Conservation (phyloP, 176 grass and related monocot genomes). For the Coix lacrymajobi region DNA sequence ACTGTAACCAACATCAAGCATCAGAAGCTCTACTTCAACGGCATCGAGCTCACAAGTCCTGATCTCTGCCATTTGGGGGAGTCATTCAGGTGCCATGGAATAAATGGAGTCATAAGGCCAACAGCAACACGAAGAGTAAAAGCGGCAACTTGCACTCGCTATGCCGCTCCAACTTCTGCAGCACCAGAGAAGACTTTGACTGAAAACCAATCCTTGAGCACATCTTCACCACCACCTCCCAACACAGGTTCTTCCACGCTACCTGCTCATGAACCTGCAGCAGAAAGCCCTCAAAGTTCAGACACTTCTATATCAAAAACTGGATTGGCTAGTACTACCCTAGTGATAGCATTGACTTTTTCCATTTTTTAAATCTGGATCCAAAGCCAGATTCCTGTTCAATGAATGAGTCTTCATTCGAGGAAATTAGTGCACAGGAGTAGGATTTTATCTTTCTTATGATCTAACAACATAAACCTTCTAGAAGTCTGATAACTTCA, state of each 20-base stretch:
- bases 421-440: background rate
- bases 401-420: constrained; percentile 19
- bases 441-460: constrained; percentile 3
- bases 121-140: constrained; percentile 8
- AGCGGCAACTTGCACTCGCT: background rate
- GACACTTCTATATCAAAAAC: background rate
- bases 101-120: constrained; percentile 41
- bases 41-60: constrained; percentile 32
- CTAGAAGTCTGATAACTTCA: background rate
- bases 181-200: constrained; percentile 6
- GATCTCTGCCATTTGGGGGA: constrained; percentile 33
- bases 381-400: constrained; percentile 10
- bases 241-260: constrained; percentile 17
- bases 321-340: constrained; percentile 24
- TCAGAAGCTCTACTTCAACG: constrained; percentile 49
- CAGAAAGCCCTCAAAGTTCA: constrained; percentile 38
- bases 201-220: constrained; percentile 24
- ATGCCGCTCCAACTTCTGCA: constrained; percentile 9
- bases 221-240: constrained; percentile 29
- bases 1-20: constrained; percentile 28
- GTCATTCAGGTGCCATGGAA: constrained; percentile 56
- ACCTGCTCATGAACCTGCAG: constrained; percentile 27
- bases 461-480: background rate
- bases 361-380: constrained; percentile 39
- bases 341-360: constrained; percentile 12